These are phyloP conservation scores for Colletotrichum liriopes DNA, from an alignment of 2,329 filamentous ascomycete genomes.

Conservation along the genomic window DNA sequence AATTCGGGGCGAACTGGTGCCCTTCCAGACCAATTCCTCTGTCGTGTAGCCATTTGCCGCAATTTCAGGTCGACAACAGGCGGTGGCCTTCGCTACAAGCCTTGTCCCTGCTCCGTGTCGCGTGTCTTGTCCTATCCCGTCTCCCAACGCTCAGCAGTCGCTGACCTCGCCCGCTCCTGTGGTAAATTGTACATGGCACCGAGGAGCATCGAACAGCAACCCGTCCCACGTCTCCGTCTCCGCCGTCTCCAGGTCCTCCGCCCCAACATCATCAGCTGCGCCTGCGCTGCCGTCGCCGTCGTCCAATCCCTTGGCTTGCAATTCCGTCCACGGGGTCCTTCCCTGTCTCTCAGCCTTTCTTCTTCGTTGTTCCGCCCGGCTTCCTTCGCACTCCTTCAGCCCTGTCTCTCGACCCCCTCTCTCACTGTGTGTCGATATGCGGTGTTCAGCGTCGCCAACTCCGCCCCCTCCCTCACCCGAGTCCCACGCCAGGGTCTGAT, in stretches of 20 bases:
- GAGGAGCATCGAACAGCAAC: not conserved
- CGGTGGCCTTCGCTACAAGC: conserved; percentile 3
- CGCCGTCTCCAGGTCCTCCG: not conserved
- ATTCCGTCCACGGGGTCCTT: conserved; percentile 14
- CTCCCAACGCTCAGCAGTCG: not conserved
- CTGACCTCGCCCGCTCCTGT: not conserved
- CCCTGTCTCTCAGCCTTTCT: conserved; percentile 19
- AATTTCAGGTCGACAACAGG: conserved; percentile 18
- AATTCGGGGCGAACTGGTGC: conserved; percentile 25
- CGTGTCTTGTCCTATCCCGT: not conserved
- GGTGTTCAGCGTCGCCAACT: not conserved
- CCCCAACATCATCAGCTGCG: conserved; percentile 15
- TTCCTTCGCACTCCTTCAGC: not conserved
- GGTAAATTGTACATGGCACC: conserved; percentile 23
- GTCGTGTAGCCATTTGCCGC: not conserved
- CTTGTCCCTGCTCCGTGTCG: conserved; percentile 8
- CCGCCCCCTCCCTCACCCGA: not conserved
- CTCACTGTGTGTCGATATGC: not conserved
- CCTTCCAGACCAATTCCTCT: not conserved
- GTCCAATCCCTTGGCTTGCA: conserved; percentile 22
- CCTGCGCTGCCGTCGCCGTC: not conserved
- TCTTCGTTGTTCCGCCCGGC: conserved; percentile 6
- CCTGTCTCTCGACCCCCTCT: not conserved
- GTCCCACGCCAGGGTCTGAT: not conserved
- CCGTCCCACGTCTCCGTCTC: conserved; percentile 6